Percentiles rank a stretch among this genome's conserved stretches.
These are phyloP conservation scores for Phytophthora kernoviae DNA, from an alignment of 352 stramenopile genomes.

Conservation along the genomic window DNA sequence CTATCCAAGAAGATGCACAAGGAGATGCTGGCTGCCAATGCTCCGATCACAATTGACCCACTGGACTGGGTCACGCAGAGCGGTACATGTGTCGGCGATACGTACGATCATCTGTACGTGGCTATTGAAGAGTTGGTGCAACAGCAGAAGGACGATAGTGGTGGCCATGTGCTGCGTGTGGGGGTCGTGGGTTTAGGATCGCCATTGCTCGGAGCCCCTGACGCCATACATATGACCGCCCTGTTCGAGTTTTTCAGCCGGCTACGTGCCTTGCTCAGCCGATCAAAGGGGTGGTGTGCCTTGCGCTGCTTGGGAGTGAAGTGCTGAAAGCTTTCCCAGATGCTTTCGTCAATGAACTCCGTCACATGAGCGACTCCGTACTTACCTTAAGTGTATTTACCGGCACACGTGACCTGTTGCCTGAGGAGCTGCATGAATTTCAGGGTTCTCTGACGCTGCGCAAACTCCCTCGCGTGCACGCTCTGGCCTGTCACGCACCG, in stretches of 20 bases:
- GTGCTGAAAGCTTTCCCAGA: conserved; percentile 26
- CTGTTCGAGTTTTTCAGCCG: conserved; percentile 44
- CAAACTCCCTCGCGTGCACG: conserved; percentile 63
- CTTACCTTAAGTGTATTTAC: conserved; percentile 64
- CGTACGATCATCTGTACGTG: conserved; percentile 40
- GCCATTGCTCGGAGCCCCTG: conserved; percentile 36
- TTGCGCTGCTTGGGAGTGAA: conserved; percentile 33
- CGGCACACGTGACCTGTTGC: conserved; percentile 60
- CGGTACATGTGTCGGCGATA: neutral
- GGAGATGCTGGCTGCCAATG: conserved; percentile 51
- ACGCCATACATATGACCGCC: conserved; percentile 45
- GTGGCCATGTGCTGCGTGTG: conserved; percentile 45
- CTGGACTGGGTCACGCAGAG: conserved; percentile 3
- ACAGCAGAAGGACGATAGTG: conserved; percentile 5
- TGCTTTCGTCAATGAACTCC: conserved; percentile 49
- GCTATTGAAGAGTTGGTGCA: conserved; percentile 28
- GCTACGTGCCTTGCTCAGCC: conserved; percentile 33
- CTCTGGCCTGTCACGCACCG: conserved; percentile 56
- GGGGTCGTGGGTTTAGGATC: conserved; percentile 53
- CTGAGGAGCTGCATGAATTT: conserved; percentile 64
- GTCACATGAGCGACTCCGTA: conserved; percentile 62
- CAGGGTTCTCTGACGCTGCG: conserved; percentile 58
- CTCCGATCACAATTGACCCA: conserved; percentile 38
- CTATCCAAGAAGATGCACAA: conserved; percentile 61
- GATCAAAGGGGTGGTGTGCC: conserved; percentile 28